Evolutionary conservation across 208 protist species (phyloP).

Genomic region (Phytomonas sp.): DNA sequence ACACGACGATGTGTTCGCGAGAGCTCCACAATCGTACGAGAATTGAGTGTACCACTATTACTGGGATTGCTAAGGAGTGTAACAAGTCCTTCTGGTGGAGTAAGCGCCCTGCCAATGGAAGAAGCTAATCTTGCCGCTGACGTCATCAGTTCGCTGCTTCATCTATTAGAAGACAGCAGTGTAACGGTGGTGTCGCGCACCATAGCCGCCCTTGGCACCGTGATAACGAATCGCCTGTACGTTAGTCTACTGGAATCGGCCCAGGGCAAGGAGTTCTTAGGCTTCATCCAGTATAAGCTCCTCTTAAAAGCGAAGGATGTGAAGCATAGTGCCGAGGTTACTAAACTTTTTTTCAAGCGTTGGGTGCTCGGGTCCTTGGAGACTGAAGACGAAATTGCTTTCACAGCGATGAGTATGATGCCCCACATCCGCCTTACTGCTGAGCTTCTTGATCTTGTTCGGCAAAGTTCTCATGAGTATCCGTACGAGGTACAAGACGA

Average conservation of each 20-base stretch:
- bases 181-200: slow-evolving; percentile 55
- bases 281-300: slow-evolving; percentile 61
- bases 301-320: slow-evolving; percentile 23
- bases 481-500: slow-evolving; percentile 52
- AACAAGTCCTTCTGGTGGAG: neutral
- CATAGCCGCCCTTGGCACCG: slow-evolving; percentile 53
- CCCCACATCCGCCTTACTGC: slow-evolving; percentile 31
- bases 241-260: slow-evolving; percentile 22
- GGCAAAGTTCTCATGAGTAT: slow-evolving; percentile 26
- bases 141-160: slow-evolving; percentile 60
- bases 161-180: slow-evolving; percentile 66
- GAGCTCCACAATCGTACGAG: slow-evolving; percentile 62
- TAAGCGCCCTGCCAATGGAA: neutral
- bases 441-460: slow-evolving; percentile 46
- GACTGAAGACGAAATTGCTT: slow-evolving; percentile 10
- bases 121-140: slow-evolving; percentile 26
- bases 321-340: slow-evolving; percentile 32
- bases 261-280: slow-evolving; percentile 31
- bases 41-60: slow-evolving; percentile 69
- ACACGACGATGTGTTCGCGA: slow-evolving; percentile 54
- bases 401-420: slow-evolving; percentile 11
- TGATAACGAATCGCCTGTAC: slow-evolving; percentile 45
- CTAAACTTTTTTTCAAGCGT: slow-evolving; percentile 54
- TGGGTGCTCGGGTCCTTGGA: slow-evolving; percentile 48
- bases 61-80: slow-evolving; percentile 39